A percentile compares a stretch with the other conserved stretches of the same genome.
Evolutionary conservation across 805 yeast species (phyloP).

Genomic region (Candida rishiriensis): DNA sequence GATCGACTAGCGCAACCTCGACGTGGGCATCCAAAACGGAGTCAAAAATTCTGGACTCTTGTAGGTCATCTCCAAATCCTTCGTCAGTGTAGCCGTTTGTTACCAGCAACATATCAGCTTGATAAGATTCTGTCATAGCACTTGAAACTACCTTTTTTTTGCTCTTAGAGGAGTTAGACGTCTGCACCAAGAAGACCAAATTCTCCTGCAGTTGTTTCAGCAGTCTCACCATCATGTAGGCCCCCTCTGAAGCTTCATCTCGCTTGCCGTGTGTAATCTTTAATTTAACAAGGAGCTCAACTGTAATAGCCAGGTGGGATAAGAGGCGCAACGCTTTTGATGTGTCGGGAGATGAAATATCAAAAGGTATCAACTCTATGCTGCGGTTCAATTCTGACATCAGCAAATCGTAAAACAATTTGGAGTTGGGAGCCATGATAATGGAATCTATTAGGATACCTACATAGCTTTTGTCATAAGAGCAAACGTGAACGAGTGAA

Average conservation of each 20-base stretch:
- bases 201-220: slow-evolving; percentile 10
- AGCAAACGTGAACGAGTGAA: slow-evolving; percentile 18
- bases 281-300: slow-evolving; percentile 5
- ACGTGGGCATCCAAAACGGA: slow-evolving; percentile 19
- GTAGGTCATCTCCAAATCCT: slow-evolving; percentile 4
- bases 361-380: slow-evolving; percentile 14
- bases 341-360: slow-evolving; percentile 25
- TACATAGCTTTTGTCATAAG: slow-evolving; percentile 9
- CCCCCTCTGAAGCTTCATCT: background rate
- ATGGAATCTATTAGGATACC: slow-evolving; percentile 12
- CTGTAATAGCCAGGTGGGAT: slow-evolving; percentile 9
- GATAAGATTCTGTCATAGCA: slow-evolving; percentile 6
- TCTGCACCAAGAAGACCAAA: slow-evolving; percentile 9
- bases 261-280: background rate
- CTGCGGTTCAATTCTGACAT: slow-evolving; percentile 9
- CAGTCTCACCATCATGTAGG: slow-evolving; percentile 5
- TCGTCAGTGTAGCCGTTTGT: slow-evolving; percentile 15
- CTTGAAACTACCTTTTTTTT: no score
- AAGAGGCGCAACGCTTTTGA: slow-evolving; percentile 13
- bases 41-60: slow-evolving; percentile 11
- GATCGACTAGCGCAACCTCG: slow-evolving; percentile 12
- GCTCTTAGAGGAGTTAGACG: background rate
- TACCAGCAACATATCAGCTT: slow-evolving; percentile 19
- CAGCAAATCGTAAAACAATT: slow-evolving; percentile 5
- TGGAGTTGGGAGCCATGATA: slow-evolving; percentile 7